These are phyloP conservation scores for Candida tropicalis DNA, from an alignment of 1,139 yeast genomes.

Conservation along the genomic window DNA sequence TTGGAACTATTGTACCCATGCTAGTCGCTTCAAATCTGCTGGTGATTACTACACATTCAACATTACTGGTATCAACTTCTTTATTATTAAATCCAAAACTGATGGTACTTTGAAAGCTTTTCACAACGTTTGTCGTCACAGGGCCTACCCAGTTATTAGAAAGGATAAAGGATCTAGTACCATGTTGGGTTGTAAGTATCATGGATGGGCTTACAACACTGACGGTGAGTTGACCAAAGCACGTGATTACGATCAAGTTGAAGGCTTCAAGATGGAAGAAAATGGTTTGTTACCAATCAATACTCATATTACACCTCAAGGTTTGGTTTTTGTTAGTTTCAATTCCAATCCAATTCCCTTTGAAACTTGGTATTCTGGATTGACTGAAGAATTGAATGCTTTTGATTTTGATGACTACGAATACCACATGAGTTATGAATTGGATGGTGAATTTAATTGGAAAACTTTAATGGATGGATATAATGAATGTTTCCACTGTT, in stretches of 20 bases:
- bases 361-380: constrained; percentile 54
- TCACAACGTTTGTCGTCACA: constrained; percentile 66
- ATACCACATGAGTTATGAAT: constrained; percentile 65
- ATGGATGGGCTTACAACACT: constrained; percentile 66
- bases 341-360: constrained; percentile 41
- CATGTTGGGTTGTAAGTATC: constrained; percentile 61
- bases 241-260: constrained; percentile 60
- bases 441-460: constrained; percentile 67
- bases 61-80: constrained; percentile 56
- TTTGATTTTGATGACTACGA: constrained; percentile 62
- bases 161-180: constrained; percentile 60
- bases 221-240: constrained; percentile 61
- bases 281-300: constrained; percentile 58
- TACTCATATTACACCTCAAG: constrained; percentile 57
- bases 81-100: constrained; percentile 53
- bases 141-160: constrained; percentile 63
- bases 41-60: constrained; percentile 58
- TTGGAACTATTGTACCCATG: constrained; percentile 57
- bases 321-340: constrained; percentile 58
- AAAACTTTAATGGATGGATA: constrained; percentile 69
- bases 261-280: constrained; percentile 57
- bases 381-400: constrained; percentile 53
- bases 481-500: constrained; percentile 69
- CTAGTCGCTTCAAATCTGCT: constrained; percentile 52
- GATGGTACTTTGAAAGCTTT: constrained; percentile 57